phyloP scores from a whole-genome alignment of 768 basidiomycete genomes.

The Xerocomus brunneocitrinus region DNA sequence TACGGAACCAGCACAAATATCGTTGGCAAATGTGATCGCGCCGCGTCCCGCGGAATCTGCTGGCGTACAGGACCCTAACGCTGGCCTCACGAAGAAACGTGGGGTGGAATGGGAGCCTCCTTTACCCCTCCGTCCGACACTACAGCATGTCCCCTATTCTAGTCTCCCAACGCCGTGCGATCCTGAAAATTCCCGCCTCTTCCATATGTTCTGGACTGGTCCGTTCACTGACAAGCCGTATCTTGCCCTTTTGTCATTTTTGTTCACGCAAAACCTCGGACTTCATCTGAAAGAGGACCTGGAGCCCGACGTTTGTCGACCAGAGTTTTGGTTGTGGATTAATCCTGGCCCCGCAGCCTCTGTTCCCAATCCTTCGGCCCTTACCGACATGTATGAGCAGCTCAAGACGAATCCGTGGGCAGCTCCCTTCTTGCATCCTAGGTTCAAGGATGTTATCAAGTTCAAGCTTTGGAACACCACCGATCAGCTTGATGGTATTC shows the following conservation, averaged over 20 bases:
- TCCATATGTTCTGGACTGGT: slow-evolving; percentile 99
- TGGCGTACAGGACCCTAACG: slow-evolving; percentile 43
- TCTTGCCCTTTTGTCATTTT: slow-evolving; percentile 87
- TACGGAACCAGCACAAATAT: slow-evolving; percentile 32
- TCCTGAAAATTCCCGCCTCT: slow-evolving; percentile 77
- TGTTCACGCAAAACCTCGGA: slow-evolving; percentile 92
- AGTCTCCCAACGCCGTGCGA: slow-evolving; percentile 68
- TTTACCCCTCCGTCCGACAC: slow-evolving; percentile 44
- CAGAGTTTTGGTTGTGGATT: slow-evolving; percentile 97
- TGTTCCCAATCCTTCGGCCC: slow-evolving; percentile 78
- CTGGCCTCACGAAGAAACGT: slow-evolving; percentile 54
- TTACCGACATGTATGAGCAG: slow-evolving; percentile 76
- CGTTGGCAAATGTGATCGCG: slow-evolving; percentile 29
- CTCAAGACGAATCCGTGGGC: slow-evolving; percentile 90
- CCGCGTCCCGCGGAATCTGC: slow-evolving; percentile 28
- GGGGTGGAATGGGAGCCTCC: slow-evolving; percentile 58
- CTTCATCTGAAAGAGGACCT: slow-evolving; percentile 58
- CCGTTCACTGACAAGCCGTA: slow-evolving; percentile 99
- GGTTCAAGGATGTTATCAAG: slow-evolving; percentile 88
- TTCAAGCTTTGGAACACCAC: slow-evolving; percentile 99
- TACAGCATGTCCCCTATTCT: slow-evolving; percentile 53
- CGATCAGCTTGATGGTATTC: slow-evolving; percentile 88
- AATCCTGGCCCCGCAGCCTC: slow-evolving; percentile 95
- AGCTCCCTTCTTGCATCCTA: slow-evolving; percentile 87
- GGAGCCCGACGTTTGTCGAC: slow-evolving; percentile 57